Percentiles rank a stretch among this genome's conserved stretches.
Conservation (phyloP, 108 stramenopile genomes). For the Cyclotella sp. region DNA sequence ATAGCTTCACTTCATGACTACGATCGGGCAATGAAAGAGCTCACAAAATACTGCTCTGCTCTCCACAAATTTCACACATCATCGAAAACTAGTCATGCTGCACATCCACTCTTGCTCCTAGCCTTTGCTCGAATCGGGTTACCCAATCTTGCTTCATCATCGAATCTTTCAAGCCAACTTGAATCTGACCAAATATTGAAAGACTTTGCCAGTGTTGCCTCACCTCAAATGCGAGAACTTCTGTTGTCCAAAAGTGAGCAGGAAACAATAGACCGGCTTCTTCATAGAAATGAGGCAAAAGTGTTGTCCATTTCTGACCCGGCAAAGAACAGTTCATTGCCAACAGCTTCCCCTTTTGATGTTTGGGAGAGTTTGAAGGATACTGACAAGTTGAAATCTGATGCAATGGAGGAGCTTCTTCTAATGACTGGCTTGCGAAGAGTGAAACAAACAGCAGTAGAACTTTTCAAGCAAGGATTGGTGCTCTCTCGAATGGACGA, state of each 20-base stretch:
- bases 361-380: conserved; percentile 28
- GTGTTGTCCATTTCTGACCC: not conserved
- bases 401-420: conserved; percentile 51
- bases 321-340: not conserved
- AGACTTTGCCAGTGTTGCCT: conserved; percentile 10
- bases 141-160: not conserved
- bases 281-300: not conserved
- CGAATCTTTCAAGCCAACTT: not conserved
- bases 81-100: not conserved
- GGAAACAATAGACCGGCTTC: not conserved
- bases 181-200: not conserved
- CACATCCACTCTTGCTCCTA: conserved; percentile 24
- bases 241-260: conserved; percentile 12
- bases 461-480: conserved; percentile 38
- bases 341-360: not conserved
- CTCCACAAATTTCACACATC: not conserved
- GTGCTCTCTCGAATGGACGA: conserved; percentile 28
- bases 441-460: conserved; percentile 44
- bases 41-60: conserved; percentile 17
- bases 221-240: conserved; percentile 11
- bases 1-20: conserved; percentile 11
- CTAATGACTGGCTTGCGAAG: conserved; percentile 45
- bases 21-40: conserved; percentile 26
- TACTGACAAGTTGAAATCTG: conserved; percentile 15
- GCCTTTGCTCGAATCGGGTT: conserved; percentile 27